Base-by-base conservation (phyloP, 108 stramenopile genomes). In the Cyclotella distinguenda region DNA sequence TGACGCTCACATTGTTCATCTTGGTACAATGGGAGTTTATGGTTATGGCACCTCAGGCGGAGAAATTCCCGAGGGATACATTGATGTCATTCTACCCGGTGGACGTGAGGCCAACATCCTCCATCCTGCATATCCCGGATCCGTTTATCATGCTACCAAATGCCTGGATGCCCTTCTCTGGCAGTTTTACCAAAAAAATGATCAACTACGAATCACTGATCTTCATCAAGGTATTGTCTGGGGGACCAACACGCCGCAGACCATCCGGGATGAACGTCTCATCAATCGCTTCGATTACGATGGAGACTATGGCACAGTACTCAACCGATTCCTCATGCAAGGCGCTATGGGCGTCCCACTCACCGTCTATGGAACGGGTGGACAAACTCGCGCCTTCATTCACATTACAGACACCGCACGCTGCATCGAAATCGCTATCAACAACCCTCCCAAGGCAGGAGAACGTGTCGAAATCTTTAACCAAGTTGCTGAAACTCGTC, bases 151-250 rank as follows among this genome's bases (percentile, higher is more conserved):
- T 64, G 90, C 93, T 45, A 95, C 96, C 65, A 98, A 96, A 86
- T 97, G 96, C 70, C 75, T 97, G 65, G 97, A 98, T 76, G 97
- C 97, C 8, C 76, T 98, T 35, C 66, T 96, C 27, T 98, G 95
- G 88, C 96, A 96, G 83, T 98, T 96, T 70, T 98, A 98, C 86
- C 85, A 94, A 73, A 98, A 97, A 91, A 98, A 98, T 78, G 96
- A 98, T 64, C 77, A 89, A 16, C 86, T 98, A 26, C 83, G 95
- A 27, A 80, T 98, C 45, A 98, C 97, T 35, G 97, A 98, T 73
- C 86, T 98, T 52, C 97, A 98, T 74, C 97, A 98, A 76, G 97
- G 97, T 38, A 98, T 98, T 68, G 97, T 98, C n/a, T 98, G 97
- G 97, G 97, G 97, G 52, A 97, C 96, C 46, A 97, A 97, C 91